Conservation (phyloP, 371 early-diverging fungal species). For the Mucor sp. region DNA sequence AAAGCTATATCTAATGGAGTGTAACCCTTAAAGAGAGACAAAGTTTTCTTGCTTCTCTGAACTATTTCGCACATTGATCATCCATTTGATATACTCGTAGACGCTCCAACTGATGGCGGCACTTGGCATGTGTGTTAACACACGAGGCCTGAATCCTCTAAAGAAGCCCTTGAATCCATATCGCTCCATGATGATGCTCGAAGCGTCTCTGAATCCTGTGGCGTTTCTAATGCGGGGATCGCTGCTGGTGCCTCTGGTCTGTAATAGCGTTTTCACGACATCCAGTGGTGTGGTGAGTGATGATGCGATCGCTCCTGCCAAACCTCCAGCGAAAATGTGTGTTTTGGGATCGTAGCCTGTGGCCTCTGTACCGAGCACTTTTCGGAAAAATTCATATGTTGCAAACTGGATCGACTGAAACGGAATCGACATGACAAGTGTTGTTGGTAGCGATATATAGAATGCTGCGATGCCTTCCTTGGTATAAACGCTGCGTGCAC, state of each 20-base stretch:
- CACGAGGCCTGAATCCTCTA: slow-evolving; percentile 82
- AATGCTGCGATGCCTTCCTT: slow-evolving; percentile 89
- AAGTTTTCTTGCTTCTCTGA: slow-evolving; percentile 10
- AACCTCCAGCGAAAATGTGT: slow-evolving; percentile 85
- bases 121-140: slow-evolving; percentile 88
- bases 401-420: slow-evolving; percentile 94
- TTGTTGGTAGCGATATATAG: slow-evolving; percentile 94
- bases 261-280: slow-evolving; percentile 91
- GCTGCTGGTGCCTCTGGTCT: slow-evolving; percentile 79
- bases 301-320: slow-evolving; percentile 91
- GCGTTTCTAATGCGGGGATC: slow-evolving; percentile 73
- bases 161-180: slow-evolving; percentile 82
- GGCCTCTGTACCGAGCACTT: slow-evolving; percentile 73
- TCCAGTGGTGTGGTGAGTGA: slow-evolving; percentile 93
- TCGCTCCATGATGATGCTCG: slow-evolving; percentile 70
- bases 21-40: slow-evolving; percentile 7
- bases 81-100: slow-evolving; percentile 87
- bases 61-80: slow-evolving; percentile 28
- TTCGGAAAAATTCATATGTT: slow-evolving; percentile 82
- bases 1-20: not conserved
- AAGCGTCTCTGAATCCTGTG: slow-evolving; percentile 73
- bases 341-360: slow-evolving; percentile 78
- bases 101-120: slow-evolving; percentile 96
- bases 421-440: slow-evolving; percentile 90
- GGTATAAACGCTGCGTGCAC: slow-evolving; percentile 67